Evolutionary conservation across 306 rosid genomes (phyloP).

Genomic region (Clitoria ternatea): DNA sequence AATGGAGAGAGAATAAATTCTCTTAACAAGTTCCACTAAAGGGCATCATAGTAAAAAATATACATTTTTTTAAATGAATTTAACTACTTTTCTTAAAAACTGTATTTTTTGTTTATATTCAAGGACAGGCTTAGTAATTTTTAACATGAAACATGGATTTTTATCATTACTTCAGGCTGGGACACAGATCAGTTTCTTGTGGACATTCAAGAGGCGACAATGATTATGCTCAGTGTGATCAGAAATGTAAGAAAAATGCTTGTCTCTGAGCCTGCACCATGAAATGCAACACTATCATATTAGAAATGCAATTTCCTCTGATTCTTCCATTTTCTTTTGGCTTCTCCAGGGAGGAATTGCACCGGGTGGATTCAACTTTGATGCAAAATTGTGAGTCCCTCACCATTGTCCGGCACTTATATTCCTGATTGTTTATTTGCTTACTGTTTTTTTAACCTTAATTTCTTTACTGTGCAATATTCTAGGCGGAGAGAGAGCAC

Average conservation of each 20-base stretch:
- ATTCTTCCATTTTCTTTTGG: not conserved
- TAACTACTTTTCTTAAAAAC: too few relatives aligned
- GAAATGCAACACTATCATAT: not conserved
- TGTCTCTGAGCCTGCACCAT: not conserved
- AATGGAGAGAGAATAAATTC: not conserved
- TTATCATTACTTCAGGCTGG: conserved; percentile 63
- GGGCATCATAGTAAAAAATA: too few relatives aligned
- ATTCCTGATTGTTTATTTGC: not conserved
- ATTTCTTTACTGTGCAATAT: not conserved
- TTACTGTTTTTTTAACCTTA: not conserved
- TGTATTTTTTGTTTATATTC: too few relatives aligned
- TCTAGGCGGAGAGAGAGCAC: conserved; percentile 93
- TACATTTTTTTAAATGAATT: too few relatives aligned
- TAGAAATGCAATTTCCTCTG: not conserved
- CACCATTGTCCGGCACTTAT: not conserved
- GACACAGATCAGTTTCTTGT: conserved; percentile 95
- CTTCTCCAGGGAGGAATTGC: conserved; percentile 74
- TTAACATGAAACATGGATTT: conserved; percentile 15
- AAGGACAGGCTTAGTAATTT: too few relatives aligned
- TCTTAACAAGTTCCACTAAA: not conserved
- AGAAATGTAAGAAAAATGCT: conserved; percentile 50
- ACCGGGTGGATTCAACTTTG: conserved; percentile 98
- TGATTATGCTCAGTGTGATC: conserved; percentile 82
- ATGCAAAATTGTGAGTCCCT: conserved; percentile 79
- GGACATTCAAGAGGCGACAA: conserved; percentile 82